Conservation (phyloP, 2,329 filamentous ascomycete species). For the Sarocladiaceae sp. region DNA sequence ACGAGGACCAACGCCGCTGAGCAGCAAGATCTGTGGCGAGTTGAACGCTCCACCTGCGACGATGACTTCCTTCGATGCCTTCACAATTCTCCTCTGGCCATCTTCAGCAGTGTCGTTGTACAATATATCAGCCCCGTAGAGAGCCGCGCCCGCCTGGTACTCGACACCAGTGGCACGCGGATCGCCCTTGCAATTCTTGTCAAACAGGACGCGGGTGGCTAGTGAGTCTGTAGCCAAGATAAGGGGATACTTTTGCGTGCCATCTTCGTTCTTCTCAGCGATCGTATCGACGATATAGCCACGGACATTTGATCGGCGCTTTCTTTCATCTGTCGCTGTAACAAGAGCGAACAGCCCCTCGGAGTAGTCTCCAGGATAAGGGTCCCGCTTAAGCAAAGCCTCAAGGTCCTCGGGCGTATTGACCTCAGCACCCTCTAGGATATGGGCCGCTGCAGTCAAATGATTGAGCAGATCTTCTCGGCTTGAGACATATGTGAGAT, state of each 20-base stretch:
- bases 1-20: conserved; percentile 40
- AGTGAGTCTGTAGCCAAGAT: conserved; percentile 11
- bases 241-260: conserved; percentile 8
- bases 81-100: background rate
- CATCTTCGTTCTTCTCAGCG: background rate
- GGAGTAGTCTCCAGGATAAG: background rate
- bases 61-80: conserved; percentile 32
- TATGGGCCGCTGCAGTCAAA: background rate
- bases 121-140: conserved; percentile 16
- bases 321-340: background rate
- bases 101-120: background rate
- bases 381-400: conserved; percentile 19
- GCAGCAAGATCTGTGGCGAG: conserved; percentile 46
- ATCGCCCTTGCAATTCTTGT: conserved; percentile 14
- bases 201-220: conserved; percentile 13
- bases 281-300: background rate
- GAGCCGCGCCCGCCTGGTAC: conserved; percentile 15
- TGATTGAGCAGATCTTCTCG: conserved; percentile 12
- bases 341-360: background rate
- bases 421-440: background rate
- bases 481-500: conserved; percentile 14
- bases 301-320: background rate
- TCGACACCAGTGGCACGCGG: conserved; percentile 32
- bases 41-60: conserved; percentile 46
- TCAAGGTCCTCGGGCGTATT: background rate